These are phyloP conservation scores for Chalciporus sp. DNA, from an alignment of 1,284 basidiomycete species.

Conservation along the genomic window DNA sequence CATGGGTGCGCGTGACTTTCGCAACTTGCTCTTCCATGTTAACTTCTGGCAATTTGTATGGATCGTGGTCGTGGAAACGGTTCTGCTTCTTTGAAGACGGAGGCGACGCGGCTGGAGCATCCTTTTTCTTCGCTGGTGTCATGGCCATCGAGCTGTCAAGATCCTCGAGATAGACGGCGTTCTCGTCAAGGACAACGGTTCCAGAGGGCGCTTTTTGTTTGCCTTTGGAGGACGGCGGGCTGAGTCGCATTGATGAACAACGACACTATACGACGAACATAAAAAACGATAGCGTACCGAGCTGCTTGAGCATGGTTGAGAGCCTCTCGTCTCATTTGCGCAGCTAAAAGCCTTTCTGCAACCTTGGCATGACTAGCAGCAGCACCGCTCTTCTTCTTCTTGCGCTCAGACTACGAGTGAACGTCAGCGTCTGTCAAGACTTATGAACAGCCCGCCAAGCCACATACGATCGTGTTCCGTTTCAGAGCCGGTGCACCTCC, in stretches of 20 bases:
- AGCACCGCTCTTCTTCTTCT: slow-evolving; percentile 86
- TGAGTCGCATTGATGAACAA: slow-evolving; percentile 15
- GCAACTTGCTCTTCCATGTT: slow-evolving; percentile 62
- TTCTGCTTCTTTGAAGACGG: slow-evolving; percentile 56
- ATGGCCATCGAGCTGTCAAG: slow-evolving; percentile 60
- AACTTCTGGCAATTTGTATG: slow-evolving; percentile 81
- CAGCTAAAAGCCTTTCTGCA: slow-evolving; percentile 91
- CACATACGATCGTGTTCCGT: slow-evolving; percentile 79
- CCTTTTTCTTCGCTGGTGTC: slow-evolving; percentile 50
- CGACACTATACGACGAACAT: background rate
- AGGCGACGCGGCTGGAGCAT: slow-evolving; percentile 40
- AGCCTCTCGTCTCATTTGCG: slow-evolving; percentile 91
- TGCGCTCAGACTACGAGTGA: slow-evolving; percentile 70
- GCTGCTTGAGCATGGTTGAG: slow-evolving; percentile 67
- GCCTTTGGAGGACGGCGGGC: slow-evolving; percentile 36
- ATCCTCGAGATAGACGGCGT: slow-evolving; percentile 86
- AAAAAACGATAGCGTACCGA: slow-evolving; percentile 33
- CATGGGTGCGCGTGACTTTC: slow-evolving; percentile 56
- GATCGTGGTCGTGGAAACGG: slow-evolving; percentile 77
- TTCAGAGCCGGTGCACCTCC: slow-evolving; percentile 92
- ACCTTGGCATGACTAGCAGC: slow-evolving; percentile 81
- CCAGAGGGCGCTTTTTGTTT: slow-evolving; percentile 46
- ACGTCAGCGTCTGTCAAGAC: background rate
- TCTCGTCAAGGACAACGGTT: slow-evolving; percentile 58
- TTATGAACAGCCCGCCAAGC: background rate